A percentile compares a stretch with the other conserved stretches of the same genome.
Evolutionary conservation across 1,284 basidiomycete genomes (phyloP).

Genomic region (Irpex sp.): DNA sequence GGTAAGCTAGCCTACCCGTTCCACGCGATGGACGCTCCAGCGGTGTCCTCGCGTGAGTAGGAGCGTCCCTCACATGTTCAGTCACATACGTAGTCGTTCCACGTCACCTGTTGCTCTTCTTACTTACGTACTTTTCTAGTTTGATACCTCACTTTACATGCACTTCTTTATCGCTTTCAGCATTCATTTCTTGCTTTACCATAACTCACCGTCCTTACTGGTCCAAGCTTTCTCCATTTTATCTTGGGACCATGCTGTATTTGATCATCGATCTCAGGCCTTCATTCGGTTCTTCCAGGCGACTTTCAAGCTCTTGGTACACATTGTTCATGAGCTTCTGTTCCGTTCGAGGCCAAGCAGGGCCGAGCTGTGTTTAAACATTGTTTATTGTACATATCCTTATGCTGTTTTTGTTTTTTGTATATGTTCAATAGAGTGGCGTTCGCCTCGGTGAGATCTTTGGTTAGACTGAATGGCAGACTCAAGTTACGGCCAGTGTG

Average conservation of each 20-base stretch:
- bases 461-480: neutral
- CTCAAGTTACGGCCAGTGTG: neutral
- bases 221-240: conserved; percentile 2
- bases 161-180: neutral
- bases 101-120: neutral
- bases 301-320: neutral
- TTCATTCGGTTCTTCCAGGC: neutral
- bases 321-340: neutral
- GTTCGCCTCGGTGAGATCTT: neutral
- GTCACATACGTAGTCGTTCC: neutral
- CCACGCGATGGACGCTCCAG: conserved; percentile 31
- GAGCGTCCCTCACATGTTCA: neutral
- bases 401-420: neutral
- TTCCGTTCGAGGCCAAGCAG: neutral
- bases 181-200: neutral
- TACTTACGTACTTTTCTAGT: conserved; percentile 1
- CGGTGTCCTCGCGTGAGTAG: conserved; percentile 19
- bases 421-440: neutral
- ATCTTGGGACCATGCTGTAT: conserved; percentile 8
- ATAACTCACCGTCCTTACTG: neutral
- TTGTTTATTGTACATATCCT: neutral
- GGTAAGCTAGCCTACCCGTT: conserved; percentile 34
- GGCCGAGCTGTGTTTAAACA: neutral
- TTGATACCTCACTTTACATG: neutral
- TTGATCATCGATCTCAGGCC: neutral